Conservation (phyloP, 257 asterid genomes). For the Plantago elongata region DNA sequence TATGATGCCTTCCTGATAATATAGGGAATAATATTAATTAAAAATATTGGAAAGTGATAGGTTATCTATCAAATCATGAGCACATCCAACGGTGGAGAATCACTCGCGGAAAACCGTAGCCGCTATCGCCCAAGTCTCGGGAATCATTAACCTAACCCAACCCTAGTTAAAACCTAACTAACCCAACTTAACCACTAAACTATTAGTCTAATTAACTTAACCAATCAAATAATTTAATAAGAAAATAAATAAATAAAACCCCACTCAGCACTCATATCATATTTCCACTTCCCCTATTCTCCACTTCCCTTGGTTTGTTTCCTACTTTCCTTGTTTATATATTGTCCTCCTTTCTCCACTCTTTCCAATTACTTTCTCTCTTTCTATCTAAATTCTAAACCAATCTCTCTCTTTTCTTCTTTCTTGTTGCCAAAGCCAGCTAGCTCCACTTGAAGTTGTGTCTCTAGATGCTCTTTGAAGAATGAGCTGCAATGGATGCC, state of each 20-base stretch:
- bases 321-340: conserved; percentile 24
- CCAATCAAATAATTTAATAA: neutral
- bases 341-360: neutral
- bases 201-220: no score
- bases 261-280: conserved; percentile 13
- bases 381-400: conserved; percentile 10
- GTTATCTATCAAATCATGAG: conserved; percentile 27
- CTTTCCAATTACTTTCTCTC: neutral
- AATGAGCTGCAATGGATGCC: conserved; percentile 74
- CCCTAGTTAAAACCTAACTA: conserved; percentile 16
- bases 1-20: no score
- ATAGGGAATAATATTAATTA: no score
- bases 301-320: conserved; percentile 14
- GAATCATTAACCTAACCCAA: conserved; percentile 26
- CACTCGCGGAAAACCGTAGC: conserved; percentile 53
- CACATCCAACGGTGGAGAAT: conserved; percentile 39
- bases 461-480: neutral
- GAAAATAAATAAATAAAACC: conserved; percentile 20
- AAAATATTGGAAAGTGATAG: conserved; percentile 21
- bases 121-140: conserved; percentile 52
- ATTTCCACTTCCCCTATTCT: conserved; percentile 21
- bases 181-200: conserved; percentile 20
- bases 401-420: neutral
- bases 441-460: neutral
- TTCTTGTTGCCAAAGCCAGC: neutral